Conservation (phyloP, 805 yeast species). For the Yarrowia divulgata region DNA sequence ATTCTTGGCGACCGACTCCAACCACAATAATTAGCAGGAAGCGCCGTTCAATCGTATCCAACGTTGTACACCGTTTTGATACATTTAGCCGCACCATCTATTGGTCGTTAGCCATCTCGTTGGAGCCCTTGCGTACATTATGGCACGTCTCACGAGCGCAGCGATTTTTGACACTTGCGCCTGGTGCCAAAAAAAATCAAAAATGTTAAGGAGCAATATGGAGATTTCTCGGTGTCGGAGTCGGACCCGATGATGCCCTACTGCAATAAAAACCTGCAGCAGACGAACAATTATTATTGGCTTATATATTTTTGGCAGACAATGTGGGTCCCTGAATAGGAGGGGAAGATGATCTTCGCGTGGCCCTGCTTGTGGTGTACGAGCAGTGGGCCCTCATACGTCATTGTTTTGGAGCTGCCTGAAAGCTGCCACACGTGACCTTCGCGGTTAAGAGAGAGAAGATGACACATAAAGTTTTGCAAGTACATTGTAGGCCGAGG, state of each 20-base stretch:
- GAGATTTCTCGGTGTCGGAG: slow-evolving; percentile 10
- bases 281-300: too few relatives aligned
- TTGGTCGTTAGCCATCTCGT: not conserved
- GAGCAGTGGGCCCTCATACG: not conserved
- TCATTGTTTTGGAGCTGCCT: not conserved
- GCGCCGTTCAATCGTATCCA: not conserved
- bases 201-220: slow-evolving; percentile 5
- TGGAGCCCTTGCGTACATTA: not conserved
- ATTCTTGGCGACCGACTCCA: not conserved
- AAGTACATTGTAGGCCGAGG: slow-evolving; percentile 1
- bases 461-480: too few relatives aligned
- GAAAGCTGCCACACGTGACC: not conserved
- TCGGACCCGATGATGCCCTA: too few relatives aligned
- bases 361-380: not conserved
- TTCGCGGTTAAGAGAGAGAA: too few relatives aligned
- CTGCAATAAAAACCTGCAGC: too few relatives aligned
- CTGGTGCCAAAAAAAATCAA: too few relatives aligned
- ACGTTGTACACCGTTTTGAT: not conserved
- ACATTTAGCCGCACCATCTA: not conserved
- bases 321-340: not conserved
- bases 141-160: not conserved
- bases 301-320: not conserved
- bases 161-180: too few relatives aligned
- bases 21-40: too few relatives aligned
- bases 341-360: slow-evolving; percentile 7